These are phyloP conservation scores for Patellaria atrata DNA, from an alignment of 495 filamentous ascomycete genomes.

Conservation along the genomic window DNA sequence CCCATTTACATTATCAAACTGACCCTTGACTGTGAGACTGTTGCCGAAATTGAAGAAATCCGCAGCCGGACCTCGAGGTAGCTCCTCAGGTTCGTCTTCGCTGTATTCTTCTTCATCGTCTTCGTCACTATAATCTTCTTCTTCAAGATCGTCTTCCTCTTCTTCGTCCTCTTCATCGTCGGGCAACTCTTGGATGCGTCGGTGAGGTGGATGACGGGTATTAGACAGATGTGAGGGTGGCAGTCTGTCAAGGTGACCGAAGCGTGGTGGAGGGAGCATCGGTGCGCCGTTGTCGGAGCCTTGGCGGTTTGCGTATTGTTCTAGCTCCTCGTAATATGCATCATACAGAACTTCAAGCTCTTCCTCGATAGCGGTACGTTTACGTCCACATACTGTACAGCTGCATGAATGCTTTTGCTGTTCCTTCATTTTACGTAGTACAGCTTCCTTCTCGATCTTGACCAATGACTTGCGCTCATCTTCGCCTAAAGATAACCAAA, in stretches of 20 bases:
- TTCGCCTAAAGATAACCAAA: constrained; percentile 94
- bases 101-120: constrained; percentile 40
- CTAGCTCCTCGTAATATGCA: constrained; percentile 95
- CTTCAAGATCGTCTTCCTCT: constrained; percentile 52
- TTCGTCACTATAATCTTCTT: constrained; percentile 43
- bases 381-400: constrained; percentile 92
- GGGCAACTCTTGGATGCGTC: constrained; percentile 37
- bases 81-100: constrained; percentile 40
- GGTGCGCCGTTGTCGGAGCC: constrained; percentile 45
- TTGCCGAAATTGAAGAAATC: constrained; percentile 98
- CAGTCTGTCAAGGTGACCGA: constrained; percentile 6
- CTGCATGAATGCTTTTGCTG: constrained; percentile 99
- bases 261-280: constrained; percentile 47
- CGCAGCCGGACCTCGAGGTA: constrained; percentile 37
- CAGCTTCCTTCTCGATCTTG: constrained; percentile 96
- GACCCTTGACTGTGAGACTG: constrained; percentile 93
- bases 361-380: constrained; percentile 94
- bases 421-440: constrained; percentile 98
- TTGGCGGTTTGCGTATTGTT: constrained; percentile 90
- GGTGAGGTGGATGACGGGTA: constrained; percentile 7
- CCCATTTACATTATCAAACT: constrained; percentile 20
- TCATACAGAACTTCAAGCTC: constrained; percentile 98
- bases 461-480: constrained; percentile 86
- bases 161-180: constrained; percentile 48
- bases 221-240: constrained; percentile 3